Base-by-base conservation (phyloP, 441 rosid genomes). In the Croton setiger region DNA sequence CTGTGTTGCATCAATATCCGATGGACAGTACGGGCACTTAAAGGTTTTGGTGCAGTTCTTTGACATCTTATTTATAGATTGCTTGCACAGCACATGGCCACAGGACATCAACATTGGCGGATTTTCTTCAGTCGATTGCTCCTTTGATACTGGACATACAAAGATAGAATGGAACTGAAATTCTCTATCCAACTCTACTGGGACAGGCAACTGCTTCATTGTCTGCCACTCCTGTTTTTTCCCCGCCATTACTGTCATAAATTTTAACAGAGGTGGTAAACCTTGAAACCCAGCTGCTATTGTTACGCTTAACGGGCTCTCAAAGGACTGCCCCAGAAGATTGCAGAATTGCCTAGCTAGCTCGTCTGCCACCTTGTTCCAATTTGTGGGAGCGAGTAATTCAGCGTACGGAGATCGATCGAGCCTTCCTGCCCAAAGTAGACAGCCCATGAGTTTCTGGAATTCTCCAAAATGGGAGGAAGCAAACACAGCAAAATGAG, bases 81-180 rank as follows among this genome's bases (percentile, higher is more conserved):
- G 85, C 82, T 75, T 84, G 79, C 83, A 84, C 45, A 84, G 80
- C 11, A 81, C 87, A 39, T 84, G 87, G 31, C 87, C 82, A 0
- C 87, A 84, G 3, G 76, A 11, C 87, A 81, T 84, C 83, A 81
- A 63, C 85, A 72, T 77, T 5, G 87, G 85, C 0, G 87, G 87
- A 44, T 84, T 84, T 20, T 81, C 87, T 15, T 79, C 83, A 0
- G 78, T 75, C 7, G 83, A 79, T 73, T 77, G 87, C 77, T 84
- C 87, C 83, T 81, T 84, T 0, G 80, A 75, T 12, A 84, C 85
- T 0, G 87, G 87, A 41, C 87, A 84, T 15, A 81, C 83, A 41
- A 84, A 81, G 72, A 79, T 64, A 7, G 87, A 84, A 70, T 84
- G 87, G 74, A 81, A 84, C 75, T 84, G 87, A 41, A 84, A 79